Base-by-base conservation (phyloP, 2,329 filamentous ascomycete genomes). In the Orbilia oligospora region DNA sequence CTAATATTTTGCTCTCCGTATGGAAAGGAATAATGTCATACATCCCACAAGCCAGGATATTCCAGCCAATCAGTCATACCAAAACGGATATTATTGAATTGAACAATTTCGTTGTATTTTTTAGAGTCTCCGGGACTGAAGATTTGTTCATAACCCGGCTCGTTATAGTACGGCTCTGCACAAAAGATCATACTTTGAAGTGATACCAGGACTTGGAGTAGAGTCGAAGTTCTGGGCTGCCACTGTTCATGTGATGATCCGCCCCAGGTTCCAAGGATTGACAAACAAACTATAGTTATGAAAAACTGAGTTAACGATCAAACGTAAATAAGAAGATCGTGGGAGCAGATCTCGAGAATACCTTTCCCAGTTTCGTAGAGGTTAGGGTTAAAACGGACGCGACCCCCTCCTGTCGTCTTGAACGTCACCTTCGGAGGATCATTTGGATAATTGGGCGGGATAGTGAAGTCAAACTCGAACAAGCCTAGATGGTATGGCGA, bases 181-280 rank as follows among this genome's bases (percentile, higher is more conserved):
- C 86, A 88, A 58, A 90, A 85, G 20, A 90, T 86, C 88, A 90
- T 88, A 33, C 85, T 85, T 80, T 90, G 88, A 65, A 90, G 87
- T 30, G 87, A 88, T n/a, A 89, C 85, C 10, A 88, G 83, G 5
- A 89, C 83, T 79, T 88, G 87, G 3, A 88, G 83, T 1, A 89
- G 82, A 2, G 87, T 88, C 4, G 87, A 88, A 41, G 84, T 83
- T 9, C 82, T 81, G 1, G 85, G 83, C 12, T 84, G 82, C 88
- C 88, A 88, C 9, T 82, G 80, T 77, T 85, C 83, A 18, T 83
- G 82, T 24, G 83, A 80, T 79, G 84, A 80, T 9, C 87, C 87
- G 20, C 80, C 14, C 87, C 88, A 87, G 1, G 87, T 88, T 0
- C 85, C 86, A 0, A 88, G 84, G 12, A 88, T 83, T 0, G 86